Base-by-base conservation (phyloP, 1,284 basidiomycete species). In the Tilletia indica region DNA sequence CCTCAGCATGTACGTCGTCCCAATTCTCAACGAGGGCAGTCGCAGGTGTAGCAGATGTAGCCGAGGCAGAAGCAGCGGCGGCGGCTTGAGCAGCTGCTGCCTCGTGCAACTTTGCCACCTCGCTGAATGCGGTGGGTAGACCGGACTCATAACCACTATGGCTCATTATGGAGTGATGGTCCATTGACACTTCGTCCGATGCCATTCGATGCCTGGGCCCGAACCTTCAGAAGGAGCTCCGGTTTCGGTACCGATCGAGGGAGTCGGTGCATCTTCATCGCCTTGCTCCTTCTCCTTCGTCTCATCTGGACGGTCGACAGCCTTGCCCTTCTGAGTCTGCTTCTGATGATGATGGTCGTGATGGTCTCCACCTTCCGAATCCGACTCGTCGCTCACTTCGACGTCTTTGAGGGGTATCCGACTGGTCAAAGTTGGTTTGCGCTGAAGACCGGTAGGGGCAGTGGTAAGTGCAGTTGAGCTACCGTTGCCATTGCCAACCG, bases 281-380 rank as follows among this genome's bases (percentile, higher is more conserved):
- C 25, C 25, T 45, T 45, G 42, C 14, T 45, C 42, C 14, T 14
- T 45, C 42, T 45, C 9, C 42, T 34, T 6, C 34, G 34, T 34
- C 51, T 54, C 51, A 64, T 64, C 61, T 25, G 14, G 2, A n/a
- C 56, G 61, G 6, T 39, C 34, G 61, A 9, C 16, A 11, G 61
- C 36, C 38, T 64, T 64, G 36, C 61, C 61, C 61, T 64, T 64
- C 31, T 64, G 16, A 9, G 61, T 64, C 34, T 38, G 34, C n/a
- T 64, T 42, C 38, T 64, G 61, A 16, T 38, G 36, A 19, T 64
- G 61, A 16, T 39, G 61, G 21, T 72, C 82, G 4, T 86, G 86
- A 69, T 88, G 87, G 39, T 85, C 82, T 71, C 89, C 88, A 68
- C 58, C 86, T 68, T 90, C 90, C n/a, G 87, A 88, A 67, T 89